Evolutionary conservation across 495 filamentous ascomycete genomes (phyloP).

Genomic region (Staphylotrichum longicolle): DNA sequence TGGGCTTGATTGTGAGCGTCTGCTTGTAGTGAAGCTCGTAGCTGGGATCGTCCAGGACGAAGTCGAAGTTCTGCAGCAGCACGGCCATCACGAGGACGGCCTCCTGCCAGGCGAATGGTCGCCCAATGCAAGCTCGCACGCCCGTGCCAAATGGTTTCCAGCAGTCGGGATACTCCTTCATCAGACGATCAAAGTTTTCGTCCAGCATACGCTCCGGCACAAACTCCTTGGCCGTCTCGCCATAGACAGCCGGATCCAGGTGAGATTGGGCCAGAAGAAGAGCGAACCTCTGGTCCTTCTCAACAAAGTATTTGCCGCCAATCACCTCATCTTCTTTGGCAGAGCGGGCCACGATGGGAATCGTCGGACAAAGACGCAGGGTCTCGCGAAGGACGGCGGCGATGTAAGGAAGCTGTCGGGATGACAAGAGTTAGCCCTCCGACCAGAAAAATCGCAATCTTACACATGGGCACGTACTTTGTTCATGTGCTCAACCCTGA

Average conservation of each 20-base stretch:
- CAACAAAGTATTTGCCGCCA: constrained; percentile 66
- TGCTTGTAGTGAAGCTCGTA: constrained; percentile 68
- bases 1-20: constrained; percentile 75
- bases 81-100: constrained; percentile 52
- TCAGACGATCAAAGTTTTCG: constrained; percentile 56
- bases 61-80: constrained; percentile 63
- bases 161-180: constrained; percentile 43
- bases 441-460: neutral
- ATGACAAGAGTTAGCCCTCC: neutral
- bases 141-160: constrained; percentile 67
- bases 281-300: constrained; percentile 51
- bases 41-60: constrained; percentile 52
- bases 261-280: constrained; percentile 57
- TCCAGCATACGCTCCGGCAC: constrained; percentile 65
- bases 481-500: constrained; percentile 64
- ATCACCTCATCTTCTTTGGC: constrained; percentile 50
- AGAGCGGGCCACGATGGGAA: constrained; percentile 52
- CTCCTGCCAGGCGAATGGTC: constrained; percentile 66
- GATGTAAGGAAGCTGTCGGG: constrained; percentile 33
- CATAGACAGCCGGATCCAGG: constrained; percentile 49
- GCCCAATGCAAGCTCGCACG: constrained; percentile 49
- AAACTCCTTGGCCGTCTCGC: constrained; percentile 55
- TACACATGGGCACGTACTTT: constrained; percentile 42
- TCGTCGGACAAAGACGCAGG: constrained; percentile 63
- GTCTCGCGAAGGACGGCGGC: constrained; percentile 69